These are phyloP conservation scores for Cymbopogon flexuosus DNA, from an alignment of 202 grass and related monocot genomes.

Conservation along the genomic window DNA sequence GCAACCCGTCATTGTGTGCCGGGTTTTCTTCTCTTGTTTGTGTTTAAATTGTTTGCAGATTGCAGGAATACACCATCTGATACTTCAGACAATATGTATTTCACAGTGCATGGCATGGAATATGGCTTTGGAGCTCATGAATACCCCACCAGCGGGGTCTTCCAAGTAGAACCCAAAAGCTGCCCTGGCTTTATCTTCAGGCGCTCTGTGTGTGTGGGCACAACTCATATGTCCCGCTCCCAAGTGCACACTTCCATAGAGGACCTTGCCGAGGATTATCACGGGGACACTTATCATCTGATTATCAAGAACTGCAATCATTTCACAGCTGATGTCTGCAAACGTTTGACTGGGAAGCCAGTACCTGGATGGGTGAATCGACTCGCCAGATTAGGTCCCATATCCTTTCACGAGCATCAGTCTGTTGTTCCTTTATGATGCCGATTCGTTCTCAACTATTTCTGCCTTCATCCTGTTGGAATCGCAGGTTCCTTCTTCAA, in stretches of 20 bases:
- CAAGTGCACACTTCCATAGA: conserved; percentile 56
- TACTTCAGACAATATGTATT: neutral
- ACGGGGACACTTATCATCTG: conserved; percentile 72
- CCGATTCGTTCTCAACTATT: neutral
- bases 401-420: neutral
- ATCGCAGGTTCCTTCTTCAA: conserved; percentile 63
- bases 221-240: conserved; percentile 53
- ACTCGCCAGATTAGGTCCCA: conserved; percentile 64
- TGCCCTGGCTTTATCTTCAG: conserved; percentile 79
- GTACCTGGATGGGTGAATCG: conserved; percentile 77
- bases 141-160: conserved; percentile 72
- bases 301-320: conserved; percentile 78
- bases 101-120: conserved; percentile 79
- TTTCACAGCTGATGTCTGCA: conserved; percentile 64
- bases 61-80: neutral
- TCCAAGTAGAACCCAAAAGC: conserved; percentile 68
- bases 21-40: neutral
- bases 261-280: conserved; percentile 67
- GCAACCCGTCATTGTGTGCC: neutral
- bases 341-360: conserved; percentile 45
- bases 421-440: neutral
- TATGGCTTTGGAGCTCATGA: conserved; percentile 84
- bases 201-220: conserved; percentile 60
- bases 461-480: neutral
- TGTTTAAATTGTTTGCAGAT: neutral